These are phyloP conservation scores for Calonectria ilicicola DNA, from an alignment of 2,329 filamentous ascomycete species.

Conservation along the genomic window DNA sequence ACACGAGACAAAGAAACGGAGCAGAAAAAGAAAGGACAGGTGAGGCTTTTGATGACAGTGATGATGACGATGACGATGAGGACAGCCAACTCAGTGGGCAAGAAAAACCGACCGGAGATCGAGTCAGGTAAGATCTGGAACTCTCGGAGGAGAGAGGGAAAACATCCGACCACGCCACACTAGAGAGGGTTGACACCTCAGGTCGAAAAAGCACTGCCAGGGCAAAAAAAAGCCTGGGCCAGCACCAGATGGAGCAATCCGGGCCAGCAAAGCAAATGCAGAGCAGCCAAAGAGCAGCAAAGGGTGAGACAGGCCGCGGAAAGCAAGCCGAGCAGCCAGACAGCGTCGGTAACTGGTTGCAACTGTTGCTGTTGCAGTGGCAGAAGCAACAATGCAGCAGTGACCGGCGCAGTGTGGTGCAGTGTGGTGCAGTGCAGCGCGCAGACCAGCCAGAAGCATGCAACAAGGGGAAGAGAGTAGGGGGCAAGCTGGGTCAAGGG, in stretches of 20 bases:
- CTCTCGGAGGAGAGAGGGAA: constrained; percentile 9
- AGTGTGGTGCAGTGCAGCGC: not conserved
- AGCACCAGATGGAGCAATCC: not conserved
- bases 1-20: not conserved
- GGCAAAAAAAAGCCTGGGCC: constrained; percentile 6
- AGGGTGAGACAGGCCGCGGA: constrained; percentile 12
- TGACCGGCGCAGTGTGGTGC: not conserved
- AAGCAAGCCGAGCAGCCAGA: not conserved
- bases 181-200: constrained; percentile 16
- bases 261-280: constrained; percentile 7
- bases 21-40: not conserved
- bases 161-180: constrained; percentile 19
- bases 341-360: not conserved
- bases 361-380: not conserved
- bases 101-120: constrained; percentile 15
- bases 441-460: not conserved
- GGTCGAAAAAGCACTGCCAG: constrained; percentile 21
- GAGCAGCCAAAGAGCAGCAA: not conserved
- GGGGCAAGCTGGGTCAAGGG: constrained; percentile 5
- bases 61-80: constrained; percentile 11
- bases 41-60: not conserved
- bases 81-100: constrained; percentile 10
- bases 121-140: constrained; percentile 26
- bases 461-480: not conserved
- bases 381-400: constrained; percentile 12